Conservation (phyloP, 2,329 filamentous ascomycete species). For the Neopestalotiopsis rosae region DNA sequence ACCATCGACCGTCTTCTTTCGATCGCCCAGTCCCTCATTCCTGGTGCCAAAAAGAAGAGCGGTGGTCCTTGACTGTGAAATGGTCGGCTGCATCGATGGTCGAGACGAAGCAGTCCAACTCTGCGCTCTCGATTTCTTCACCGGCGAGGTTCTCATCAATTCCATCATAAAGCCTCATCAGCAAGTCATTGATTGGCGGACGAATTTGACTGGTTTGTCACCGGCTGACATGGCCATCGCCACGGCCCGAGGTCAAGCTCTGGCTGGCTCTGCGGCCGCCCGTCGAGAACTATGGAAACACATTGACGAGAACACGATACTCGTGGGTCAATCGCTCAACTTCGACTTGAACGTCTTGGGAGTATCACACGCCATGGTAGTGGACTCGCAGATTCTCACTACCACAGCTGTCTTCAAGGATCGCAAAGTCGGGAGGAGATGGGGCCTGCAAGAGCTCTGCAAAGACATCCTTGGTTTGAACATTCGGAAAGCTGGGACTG, state of each 20-base stretch:
- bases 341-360: conserved; percentile 45
- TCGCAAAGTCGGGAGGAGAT: background rate
- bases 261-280: conserved; percentile 45
- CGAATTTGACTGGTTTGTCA: conserved; percentile 43
- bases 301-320: conserved; percentile 45
- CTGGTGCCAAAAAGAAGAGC: conserved; percentile 23
- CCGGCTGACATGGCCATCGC: conserved; percentile 34
- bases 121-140: conserved; percentile 45
- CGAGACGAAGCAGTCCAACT: background rate
- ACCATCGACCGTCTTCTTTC: background rate
- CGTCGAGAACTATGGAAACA: conserved; percentile 44
- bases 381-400: background rate
- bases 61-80: conserved; percentile 49
- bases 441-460: background rate
- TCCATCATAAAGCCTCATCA: conserved; percentile 40
- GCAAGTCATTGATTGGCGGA: conserved; percentile 41
- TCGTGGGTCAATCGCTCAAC: conserved; percentile 50
- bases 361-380: background rate
- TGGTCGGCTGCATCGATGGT: conserved; percentile 38
- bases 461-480: background rate
- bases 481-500: background rate
- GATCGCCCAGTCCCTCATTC: background rate
- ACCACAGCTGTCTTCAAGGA: background rate
- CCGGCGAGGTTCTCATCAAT: conserved; percentile 47
- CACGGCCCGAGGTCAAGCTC: conserved; percentile 31